A percentile compares a stretch with the other conserved stretches of the same genome.
These are phyloP conservation scores for Bidens hawaiensis DNA, from an alignment of 140 eudicot species.

Conservation along the genomic window DNA sequence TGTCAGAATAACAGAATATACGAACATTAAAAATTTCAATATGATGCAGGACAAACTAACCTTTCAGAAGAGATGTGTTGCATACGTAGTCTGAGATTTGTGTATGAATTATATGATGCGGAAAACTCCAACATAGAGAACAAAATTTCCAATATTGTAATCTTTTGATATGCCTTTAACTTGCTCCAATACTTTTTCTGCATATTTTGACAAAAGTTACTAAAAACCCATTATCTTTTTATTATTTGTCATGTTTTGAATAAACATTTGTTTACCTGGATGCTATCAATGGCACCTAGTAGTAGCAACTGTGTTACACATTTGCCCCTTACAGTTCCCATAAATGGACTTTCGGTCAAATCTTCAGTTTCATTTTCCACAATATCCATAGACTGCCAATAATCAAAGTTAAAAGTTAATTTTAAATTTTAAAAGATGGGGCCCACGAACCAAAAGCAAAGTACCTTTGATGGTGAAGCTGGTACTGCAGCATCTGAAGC, in stretches of 20 bases:
- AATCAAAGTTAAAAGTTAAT: constrained; percentile 14
- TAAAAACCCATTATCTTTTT: background rate
- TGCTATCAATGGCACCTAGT: constrained; percentile 82
- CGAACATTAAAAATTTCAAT: background rate
- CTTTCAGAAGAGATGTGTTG: constrained; percentile 84
- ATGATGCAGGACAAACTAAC: no score
- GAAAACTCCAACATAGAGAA: constrained; percentile 88
- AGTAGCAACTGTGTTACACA: constrained; percentile 90
- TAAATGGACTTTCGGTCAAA: constrained; percentile 59
- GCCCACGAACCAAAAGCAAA: background rate
- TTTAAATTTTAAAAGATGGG: background rate
- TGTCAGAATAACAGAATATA: constrained; percentile 12
- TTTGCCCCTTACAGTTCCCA: constrained; percentile 84
- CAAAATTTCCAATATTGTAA: constrained; percentile 76
- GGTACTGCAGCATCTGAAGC: constrained; percentile 49
- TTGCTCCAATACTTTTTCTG: constrained; percentile 93
- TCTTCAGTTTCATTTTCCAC: constrained; percentile 55
- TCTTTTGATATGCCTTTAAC: constrained; percentile 73
- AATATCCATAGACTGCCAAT: constrained; percentile 47
- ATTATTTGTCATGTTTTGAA: background rate
- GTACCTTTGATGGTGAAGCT: constrained; percentile 81
- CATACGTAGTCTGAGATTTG: constrained; percentile 90
- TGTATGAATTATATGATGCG: constrained; percentile 87
- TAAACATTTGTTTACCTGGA: constrained; percentile 84
- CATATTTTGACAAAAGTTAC: constrained; percentile 26